A percentile compares a stretch with the other conserved stretches of the same genome.
phyloP scores from a whole-genome alignment of 495 filamentous ascomycete species.

The Neohortaea acidophila region DNA sequence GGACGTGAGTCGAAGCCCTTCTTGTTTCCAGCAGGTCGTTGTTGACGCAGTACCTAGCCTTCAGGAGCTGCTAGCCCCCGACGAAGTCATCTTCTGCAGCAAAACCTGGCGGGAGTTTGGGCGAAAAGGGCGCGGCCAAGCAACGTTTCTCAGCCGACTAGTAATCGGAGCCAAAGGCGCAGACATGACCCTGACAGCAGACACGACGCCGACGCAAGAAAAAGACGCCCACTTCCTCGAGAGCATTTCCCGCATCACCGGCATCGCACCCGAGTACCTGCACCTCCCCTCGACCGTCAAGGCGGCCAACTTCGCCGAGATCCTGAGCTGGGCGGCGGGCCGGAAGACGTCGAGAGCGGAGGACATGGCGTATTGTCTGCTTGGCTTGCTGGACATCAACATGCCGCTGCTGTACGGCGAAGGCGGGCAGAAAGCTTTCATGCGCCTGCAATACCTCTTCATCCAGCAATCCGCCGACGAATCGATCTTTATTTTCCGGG shows the following conservation, averaged over 20 bases:
- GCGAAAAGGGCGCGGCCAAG: background rate
- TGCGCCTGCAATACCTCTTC: slow-evolving; percentile 12
- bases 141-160: background rate
- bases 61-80: slow-evolving; percentile 7
- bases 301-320: slow-evolving; percentile 8
- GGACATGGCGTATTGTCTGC: slow-evolving; percentile 17
- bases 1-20: too few relatives aligned
- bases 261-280: background rate
- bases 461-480: slow-evolving; percentile 5
- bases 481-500: slow-evolving; percentile 5
- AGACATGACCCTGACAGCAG: background rate
- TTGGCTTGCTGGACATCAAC: slow-evolving; percentile 17
- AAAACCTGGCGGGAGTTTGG: slow-evolving; percentile 2
- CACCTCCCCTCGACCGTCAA: background rate
- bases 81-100: background rate
- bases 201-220: slow-evolving; percentile 3
- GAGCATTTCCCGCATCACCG: background rate
- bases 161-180: background rate
- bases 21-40: too few relatives aligned
- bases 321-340: slow-evolving; percentile 14
- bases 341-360: slow-evolving; percentile 11
- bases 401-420: slow-evolving; percentile 20
- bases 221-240: background rate
- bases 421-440: slow-evolving; percentile 14
- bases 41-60: too few relatives aligned